phyloP scores from a whole-genome alignment of 2,329 filamentous ascomycete species.

The Penicillium palitans region DNA sequence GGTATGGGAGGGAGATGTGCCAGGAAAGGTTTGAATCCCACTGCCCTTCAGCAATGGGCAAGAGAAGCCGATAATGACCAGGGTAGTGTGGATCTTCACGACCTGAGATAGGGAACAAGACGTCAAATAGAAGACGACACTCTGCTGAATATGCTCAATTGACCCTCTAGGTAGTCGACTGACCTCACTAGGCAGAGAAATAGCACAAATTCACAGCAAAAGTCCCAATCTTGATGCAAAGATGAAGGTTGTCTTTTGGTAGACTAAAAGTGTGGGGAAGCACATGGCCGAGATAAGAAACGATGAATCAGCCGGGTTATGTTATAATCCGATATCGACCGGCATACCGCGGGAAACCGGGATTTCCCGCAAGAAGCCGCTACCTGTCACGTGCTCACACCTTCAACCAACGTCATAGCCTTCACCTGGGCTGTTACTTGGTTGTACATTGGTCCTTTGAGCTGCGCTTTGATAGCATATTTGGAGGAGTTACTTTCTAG shows the following conservation, averaged over 20 bases:
- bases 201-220: background rate
- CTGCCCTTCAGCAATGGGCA: constrained; percentile 18
- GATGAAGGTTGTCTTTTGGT: constrained; percentile 10
- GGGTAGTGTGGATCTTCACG: constrained; percentile 8
- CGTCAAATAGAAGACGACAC: background rate
- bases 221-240: constrained; percentile 5
- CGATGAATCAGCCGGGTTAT: constrained; percentile 21
- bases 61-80: constrained; percentile 5
- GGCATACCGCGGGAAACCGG: constrained; percentile 21
- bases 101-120: background rate
- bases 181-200: background rate
- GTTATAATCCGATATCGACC: constrained; percentile 5
- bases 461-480: constrained; percentile 2
- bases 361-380: background rate
- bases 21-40: constrained; percentile 10
- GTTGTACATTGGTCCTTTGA: background rate
- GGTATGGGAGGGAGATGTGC: constrained; percentile 31
- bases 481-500: background rate
- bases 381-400: constrained; percentile 16
- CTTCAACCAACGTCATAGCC: constrained; percentile 12
- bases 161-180: background rate
- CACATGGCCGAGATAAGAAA: constrained; percentile 20
- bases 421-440: background rate
- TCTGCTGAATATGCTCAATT: background rate
- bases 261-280: constrained; percentile 28